Percentiles rank a stretch among this genome's conserved stretches.
Evolutionary conservation across 2,329 filamentous ascomycete genomes (phyloP).

Genomic region (Talaromyces sp.): DNA sequence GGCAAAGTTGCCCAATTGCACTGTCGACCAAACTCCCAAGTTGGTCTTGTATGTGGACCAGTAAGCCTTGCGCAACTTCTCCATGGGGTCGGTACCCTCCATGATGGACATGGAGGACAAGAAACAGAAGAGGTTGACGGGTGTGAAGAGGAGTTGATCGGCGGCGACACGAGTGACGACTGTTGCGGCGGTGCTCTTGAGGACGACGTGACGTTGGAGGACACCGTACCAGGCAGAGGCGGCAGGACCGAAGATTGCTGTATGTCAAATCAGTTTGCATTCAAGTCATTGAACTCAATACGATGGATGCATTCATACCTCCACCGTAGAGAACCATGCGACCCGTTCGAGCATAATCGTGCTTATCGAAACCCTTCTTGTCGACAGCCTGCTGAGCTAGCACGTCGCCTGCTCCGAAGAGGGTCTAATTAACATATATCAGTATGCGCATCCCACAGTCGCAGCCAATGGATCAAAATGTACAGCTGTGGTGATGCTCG

Average conservation of each 20-base stretch:
- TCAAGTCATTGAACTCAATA: neutral
- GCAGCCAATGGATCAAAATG: constrained; percentile 18
- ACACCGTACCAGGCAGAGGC: constrained; percentile 84
- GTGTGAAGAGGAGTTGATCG: constrained; percentile 81
- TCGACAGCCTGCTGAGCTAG: constrained; percentile 91
- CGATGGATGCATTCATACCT: constrained; percentile 32
- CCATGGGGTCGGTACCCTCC: constrained; percentile 63
- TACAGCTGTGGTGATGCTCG: constrained; percentile 81
- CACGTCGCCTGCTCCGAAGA: constrained; percentile 88
- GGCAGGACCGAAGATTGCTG: constrained; percentile 79
- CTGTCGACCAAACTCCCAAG: constrained; percentile 81
- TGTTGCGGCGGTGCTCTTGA: constrained; percentile 62
- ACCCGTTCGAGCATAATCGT: constrained; percentile 58
- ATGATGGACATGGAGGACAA: constrained; percentile 78
- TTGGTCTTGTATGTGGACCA: constrained; percentile 71
- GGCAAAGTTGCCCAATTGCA: constrained; percentile 84
- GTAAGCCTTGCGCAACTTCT: constrained; percentile 73
- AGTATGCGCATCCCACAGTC: neutral
- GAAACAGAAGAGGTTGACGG: constrained; percentile 78
- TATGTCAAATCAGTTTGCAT: constrained; percentile 16
- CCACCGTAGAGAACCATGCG: constrained; percentile 51
- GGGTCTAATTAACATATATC: constrained; percentile 50
- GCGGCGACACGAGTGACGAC: constrained; percentile 72
- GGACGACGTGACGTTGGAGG: constrained; percentile 68
- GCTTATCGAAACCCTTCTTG: constrained; percentile 69